These are phyloP conservation scores for Thermothielavioides terrestris DNA, from an alignment of 495 filamentous ascomycete species.

Conservation along the genomic window DNA sequence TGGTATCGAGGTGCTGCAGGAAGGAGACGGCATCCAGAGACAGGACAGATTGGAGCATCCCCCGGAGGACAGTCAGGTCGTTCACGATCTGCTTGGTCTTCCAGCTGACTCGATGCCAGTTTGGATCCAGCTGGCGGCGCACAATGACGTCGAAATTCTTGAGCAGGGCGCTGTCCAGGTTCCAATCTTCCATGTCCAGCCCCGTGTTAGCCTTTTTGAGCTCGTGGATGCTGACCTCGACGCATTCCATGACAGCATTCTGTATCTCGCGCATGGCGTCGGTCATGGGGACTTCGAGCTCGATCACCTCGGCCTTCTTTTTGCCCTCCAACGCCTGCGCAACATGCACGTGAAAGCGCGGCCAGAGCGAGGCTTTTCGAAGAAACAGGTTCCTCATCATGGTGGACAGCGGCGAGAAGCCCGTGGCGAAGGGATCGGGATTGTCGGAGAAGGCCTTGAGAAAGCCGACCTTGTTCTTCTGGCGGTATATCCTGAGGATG, in stretches of 20 bases:
- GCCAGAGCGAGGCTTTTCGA: slow-evolving; percentile 81
- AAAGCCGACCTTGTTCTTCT: slow-evolving; percentile 87
- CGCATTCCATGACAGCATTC: slow-evolving; percentile 89
- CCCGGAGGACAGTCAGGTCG: slow-evolving; percentile 76
- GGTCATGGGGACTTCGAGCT: slow-evolving; percentile 95
- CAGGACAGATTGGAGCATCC: slow-evolving; percentile 77
- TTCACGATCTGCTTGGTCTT: slow-evolving; percentile 88
- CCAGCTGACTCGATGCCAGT: slow-evolving; percentile 95
- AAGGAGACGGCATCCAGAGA: slow-evolving; percentile 88
- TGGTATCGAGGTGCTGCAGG: slow-evolving; percentile 86
- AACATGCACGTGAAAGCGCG: slow-evolving; percentile 87
- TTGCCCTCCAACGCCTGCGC: slow-evolving; percentile 81
- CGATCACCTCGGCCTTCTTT: slow-evolving; percentile 93
- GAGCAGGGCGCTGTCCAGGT: slow-evolving; percentile 86
- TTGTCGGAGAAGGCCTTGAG: slow-evolving; percentile 95
- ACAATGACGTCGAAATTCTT: slow-evolving; percentile 87
- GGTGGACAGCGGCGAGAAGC: slow-evolving; percentile 79
- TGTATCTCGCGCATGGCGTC: slow-evolving; percentile 89
- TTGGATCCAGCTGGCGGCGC: slow-evolving; percentile 82
- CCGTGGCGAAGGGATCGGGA: slow-evolving; percentile 82
- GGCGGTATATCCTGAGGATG: slow-evolving; percentile 85
- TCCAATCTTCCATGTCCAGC: slow-evolving; percentile 96
- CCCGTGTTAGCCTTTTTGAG: slow-evolving; percentile 82
- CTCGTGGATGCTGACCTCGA: slow-evolving; percentile 87
- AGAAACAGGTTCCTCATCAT: slow-evolving; percentile 94